phyloP scores from a whole-genome alignment of 2,329 filamentous ascomycete genomes.

The Geosmithia flava region DNA sequence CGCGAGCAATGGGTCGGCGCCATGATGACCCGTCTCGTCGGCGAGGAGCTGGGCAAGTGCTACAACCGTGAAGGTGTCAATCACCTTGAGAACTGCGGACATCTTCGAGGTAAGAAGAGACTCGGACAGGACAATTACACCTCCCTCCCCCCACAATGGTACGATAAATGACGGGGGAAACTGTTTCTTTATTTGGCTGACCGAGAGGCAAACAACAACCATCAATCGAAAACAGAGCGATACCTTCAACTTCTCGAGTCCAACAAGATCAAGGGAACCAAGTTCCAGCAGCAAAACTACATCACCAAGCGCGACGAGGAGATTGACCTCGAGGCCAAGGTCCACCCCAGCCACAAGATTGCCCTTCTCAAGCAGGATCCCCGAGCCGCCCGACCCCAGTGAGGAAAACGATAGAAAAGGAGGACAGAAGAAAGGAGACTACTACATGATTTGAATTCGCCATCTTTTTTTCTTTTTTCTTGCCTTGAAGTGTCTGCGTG shows the following conservation, averaged over 20 bases:
- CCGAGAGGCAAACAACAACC: no score
- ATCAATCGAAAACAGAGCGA: constrained; percentile 54
- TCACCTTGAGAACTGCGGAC: constrained; percentile 77
- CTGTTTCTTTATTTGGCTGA: no score
- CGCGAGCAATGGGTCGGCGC: constrained; percentile 80
- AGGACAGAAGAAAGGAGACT: not conserved
- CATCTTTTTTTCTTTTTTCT: not conserved
- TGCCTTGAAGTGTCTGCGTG: no score
- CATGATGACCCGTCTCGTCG: constrained; percentile 77
- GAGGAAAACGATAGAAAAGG: not conserved
- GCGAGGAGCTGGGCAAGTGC: constrained; percentile 77
- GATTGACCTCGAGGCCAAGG: constrained; percentile 22
- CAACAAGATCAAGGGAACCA: constrained; percentile 65
- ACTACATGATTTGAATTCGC: not conserved
- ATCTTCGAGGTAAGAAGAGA: constrained; percentile 61
- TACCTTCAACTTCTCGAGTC: constrained; percentile 69
- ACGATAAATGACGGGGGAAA: no score
- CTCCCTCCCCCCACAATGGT: constrained; percentile 2
- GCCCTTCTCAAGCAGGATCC: constrained; percentile 20
- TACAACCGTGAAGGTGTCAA: constrained; percentile 77
- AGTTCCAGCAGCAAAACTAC: constrained; percentile 73
- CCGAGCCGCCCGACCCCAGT: constrained; percentile 1
- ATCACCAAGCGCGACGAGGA: constrained; percentile 37
- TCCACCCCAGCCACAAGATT: constrained; percentile 25
- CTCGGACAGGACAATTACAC: not conserved